Evolutionary conservation across 805 yeast species (phyloP).

Genomic region (Metschnikowia picachoensis): DNA sequence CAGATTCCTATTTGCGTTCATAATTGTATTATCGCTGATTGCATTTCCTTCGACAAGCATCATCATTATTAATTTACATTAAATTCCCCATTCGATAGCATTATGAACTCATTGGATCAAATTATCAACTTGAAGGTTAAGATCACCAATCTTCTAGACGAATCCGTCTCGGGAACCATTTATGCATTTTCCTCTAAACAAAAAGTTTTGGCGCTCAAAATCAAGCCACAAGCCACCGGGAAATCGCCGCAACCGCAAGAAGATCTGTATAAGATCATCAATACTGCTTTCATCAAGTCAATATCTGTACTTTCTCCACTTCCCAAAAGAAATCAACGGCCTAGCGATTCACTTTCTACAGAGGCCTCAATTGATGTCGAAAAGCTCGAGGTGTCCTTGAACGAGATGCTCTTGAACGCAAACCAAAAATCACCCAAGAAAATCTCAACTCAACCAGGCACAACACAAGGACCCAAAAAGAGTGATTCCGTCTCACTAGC

Average conservation of each 20-base stretch:
- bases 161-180: conserved; percentile 55
- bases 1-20: not conserved
- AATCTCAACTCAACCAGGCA: not conserved
- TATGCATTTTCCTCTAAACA: conserved; percentile 55
- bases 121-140: conserved; percentile 41
- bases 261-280: conserved; percentile 47
- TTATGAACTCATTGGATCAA: conserved; percentile 17
- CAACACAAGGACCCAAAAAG: conserved; percentile 1
- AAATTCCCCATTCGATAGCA: not conserved
- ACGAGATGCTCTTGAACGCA: conserved; percentile 3
- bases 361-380: conserved; percentile 9
- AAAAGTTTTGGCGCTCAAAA: conserved; percentile 39
- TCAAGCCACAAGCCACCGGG: conserved; percentile 3
- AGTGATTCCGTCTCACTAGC: conserved; percentile 12
- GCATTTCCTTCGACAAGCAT: not conserved
- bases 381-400: conserved; percentile 9
- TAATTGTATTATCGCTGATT: not conserved
- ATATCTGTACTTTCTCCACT: conserved; percentile 37
- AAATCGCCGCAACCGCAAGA: conserved; percentile 9
- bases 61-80: not conserved
- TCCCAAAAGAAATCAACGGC: conserved; percentile 29
- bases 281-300: conserved; percentile 53
- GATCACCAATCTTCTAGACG: conserved; percentile 57
- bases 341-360: conserved; percentile 15
- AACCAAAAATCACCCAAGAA: not conserved